Base-by-base conservation (phyloP, 352 stramenopile genomes). In the Phytopythium mirpurense region DNA sequence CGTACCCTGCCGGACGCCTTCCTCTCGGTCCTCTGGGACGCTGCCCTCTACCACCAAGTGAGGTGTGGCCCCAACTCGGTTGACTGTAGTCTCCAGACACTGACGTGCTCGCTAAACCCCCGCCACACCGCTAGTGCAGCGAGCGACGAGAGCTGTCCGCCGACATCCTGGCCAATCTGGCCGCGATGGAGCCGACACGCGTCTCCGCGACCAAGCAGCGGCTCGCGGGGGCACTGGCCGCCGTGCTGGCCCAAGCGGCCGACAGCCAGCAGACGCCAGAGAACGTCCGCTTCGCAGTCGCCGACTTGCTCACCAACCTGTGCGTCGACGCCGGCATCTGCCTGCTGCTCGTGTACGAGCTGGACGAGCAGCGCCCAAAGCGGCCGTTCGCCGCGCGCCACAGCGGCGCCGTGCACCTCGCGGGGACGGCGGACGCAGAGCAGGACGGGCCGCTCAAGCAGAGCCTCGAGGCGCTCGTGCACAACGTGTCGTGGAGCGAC, bases 401-500 rank as follows among this genome's bases (percentile, higher is more conserved):
- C 53, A 86, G 74, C 31, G 78, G 80, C 2, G 76, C 70, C 3
- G 78, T 87, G 3, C 88, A 75, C 45, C 77, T 92, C 31, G 50
- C 63, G 2, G 64, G 80, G 24, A 46, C 80, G 24, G 72, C 75
- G 0, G 76, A 92, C n/a, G 44, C 58, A 26, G 48, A 62, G 16
- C 23, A 42, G 2, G 62, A 88, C 35, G 51, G 55, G 0, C 67
- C 68, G 26, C 58, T 92, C n/a, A 67, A 70, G 15, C 63, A 71
- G 52, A 90, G 74, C 45, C 84, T 92, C 60, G 72, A 84, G 46
- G 63, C 78, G 0, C 58, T 88, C 0, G 72, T 73, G 0, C 81
- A 90, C 53, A 91, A 91, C 50, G 60, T 92, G 12, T 78, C 81
- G 2, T 90, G 78, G 78, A 88, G 78, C 51, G 78, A 89, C 44